These are phyloP conservation scores for Huntiella decipiens DNA, from an alignment of 2,329 filamentous ascomycete genomes.

Conservation along the genomic window DNA sequence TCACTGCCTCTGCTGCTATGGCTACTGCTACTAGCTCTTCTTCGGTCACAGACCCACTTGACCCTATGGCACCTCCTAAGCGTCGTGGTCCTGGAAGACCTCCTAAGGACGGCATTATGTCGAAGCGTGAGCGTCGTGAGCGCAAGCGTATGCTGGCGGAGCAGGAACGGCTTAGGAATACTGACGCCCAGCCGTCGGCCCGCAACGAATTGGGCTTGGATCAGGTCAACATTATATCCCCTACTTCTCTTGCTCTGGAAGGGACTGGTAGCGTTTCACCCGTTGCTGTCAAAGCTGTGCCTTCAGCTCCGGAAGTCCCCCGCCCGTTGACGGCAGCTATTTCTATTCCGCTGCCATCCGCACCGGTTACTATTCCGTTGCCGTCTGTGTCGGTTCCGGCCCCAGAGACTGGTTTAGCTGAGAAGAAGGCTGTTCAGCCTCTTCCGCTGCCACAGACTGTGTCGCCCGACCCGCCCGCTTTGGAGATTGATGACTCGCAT, in stretches of 20 bases:
- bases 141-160: conserved; percentile 34
- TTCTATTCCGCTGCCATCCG: neutral
- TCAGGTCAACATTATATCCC: neutral
- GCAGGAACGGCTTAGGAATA: conserved; percentile 18
- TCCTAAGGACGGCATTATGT: conserved; percentile 69
- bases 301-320: neutral
- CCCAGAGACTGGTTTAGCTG: neutral
- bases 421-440: neutral
- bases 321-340: neutral
- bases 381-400: neutral
- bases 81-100: conserved; percentile 63
- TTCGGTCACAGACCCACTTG: neutral
- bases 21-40: neutral
- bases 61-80: conserved; percentile 15
- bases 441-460: neutral
- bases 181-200: neutral
- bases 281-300: neutral
- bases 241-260: neutral
- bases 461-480: neutral
- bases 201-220: neutral
- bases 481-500: conserved; percentile 6
- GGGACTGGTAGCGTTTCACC: neutral
- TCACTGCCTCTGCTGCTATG: neutral
- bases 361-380: neutral
- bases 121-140: conserved; percentile 50